Percentiles rank a stretch among this genome's conserved stretches.
phyloP scores from a whole-genome alignment of 139 green algal species.

The Monoraphidium neglectum region DNA sequence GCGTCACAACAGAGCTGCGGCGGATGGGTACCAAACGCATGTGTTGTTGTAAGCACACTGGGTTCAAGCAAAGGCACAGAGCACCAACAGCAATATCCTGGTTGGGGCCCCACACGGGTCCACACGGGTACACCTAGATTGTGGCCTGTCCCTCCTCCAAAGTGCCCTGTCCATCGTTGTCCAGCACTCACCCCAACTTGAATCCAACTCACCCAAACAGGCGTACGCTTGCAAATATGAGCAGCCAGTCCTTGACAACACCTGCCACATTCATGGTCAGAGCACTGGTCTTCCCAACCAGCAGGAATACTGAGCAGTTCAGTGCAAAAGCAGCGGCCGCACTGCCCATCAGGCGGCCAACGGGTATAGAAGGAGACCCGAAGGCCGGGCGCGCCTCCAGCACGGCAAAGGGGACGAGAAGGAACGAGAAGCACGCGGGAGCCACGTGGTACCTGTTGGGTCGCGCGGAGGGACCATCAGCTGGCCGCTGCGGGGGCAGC shows the following conservation, averaged over 20 bases:
- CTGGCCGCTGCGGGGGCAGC: no score
- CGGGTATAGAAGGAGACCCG: slow-evolving; percentile 23
- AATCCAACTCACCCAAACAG: slow-evolving; percentile 32
- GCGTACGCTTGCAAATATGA: slow-evolving; percentile 50
- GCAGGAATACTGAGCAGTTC: slow-evolving; percentile 90
- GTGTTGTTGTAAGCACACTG: background rate
- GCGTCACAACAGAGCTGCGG: slow-evolving; percentile 58
- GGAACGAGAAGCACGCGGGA: slow-evolving; percentile 69
- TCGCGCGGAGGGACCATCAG: no score
- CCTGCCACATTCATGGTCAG: slow-evolving; percentile 68
- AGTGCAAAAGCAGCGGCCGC: slow-evolving; percentile 60
- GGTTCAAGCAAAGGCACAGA: background rate
- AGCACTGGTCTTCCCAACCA: slow-evolving; percentile 84
- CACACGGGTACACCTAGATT: background rate
- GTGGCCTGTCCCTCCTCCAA: slow-evolving; percentile 9
- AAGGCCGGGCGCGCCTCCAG: slow-evolving; percentile 55
- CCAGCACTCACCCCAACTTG: background rate
- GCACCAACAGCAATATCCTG: background rate
- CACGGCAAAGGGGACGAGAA: slow-evolving; percentile 59
- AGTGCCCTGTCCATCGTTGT: background rate
- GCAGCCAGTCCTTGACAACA: slow-evolving; percentile 62
- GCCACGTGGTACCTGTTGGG: slow-evolving; percentile 86
- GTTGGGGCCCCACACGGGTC: background rate
- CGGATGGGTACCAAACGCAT: background rate
- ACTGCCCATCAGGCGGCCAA: slow-evolving; percentile 39